Evolutionary conservation across 345 rosid genomes (phyloP).

Genomic region (Eutrema heterophyllum): DNA sequence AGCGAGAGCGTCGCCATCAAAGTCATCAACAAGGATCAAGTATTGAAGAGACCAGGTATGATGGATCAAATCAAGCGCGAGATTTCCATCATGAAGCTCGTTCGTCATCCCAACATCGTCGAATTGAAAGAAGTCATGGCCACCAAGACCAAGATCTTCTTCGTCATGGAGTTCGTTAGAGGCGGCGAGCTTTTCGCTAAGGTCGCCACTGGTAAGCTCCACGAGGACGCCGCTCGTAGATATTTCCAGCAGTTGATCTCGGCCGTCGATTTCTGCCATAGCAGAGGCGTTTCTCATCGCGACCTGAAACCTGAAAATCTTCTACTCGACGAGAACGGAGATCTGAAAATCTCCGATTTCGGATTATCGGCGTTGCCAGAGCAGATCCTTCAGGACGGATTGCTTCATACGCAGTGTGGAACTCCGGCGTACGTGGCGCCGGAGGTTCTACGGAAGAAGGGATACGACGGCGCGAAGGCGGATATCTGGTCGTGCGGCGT

Average conservation of each 20-base stretch:
- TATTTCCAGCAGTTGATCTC: conserved; percentile 72
- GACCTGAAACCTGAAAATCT: conserved; percentile 85
- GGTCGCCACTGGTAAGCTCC: conserved; percentile 52
- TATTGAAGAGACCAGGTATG: conserved; percentile 43
- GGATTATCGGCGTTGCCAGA: conserved; percentile 79
- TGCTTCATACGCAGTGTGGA: conserved; percentile 83
- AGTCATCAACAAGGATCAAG: conserved; percentile 53
- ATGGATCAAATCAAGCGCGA: conserved; percentile 75
- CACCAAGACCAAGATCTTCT: conserved; percentile 57
- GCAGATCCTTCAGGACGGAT: conserved; percentile 67
- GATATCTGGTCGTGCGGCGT: conserved; percentile 96
- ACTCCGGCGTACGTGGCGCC: conserved; percentile 94
- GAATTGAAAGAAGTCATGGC: conserved; percentile 79
- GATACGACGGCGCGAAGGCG: conserved; percentile 76
- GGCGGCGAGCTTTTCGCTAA: conserved; percentile 79
- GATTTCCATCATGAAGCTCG: conserved; percentile 69
- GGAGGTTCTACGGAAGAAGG: conserved; percentile 75
- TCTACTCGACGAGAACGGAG: conserved; percentile 64
- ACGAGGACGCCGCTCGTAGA: conserved; percentile 47
- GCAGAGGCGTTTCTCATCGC: conserved; percentile 81
- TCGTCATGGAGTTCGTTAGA: conserved; percentile 76
- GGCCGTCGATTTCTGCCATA: conserved; percentile 79
- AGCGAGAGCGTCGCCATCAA: conserved; percentile 56
- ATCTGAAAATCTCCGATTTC: conserved; percentile 73
- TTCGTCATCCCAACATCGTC: conserved; percentile 69